These are phyloP conservation scores for Colletotrichum graminicola DNA, from an alignment of 2,329 filamentous ascomycete genomes.

Conservation along the genomic window DNA sequence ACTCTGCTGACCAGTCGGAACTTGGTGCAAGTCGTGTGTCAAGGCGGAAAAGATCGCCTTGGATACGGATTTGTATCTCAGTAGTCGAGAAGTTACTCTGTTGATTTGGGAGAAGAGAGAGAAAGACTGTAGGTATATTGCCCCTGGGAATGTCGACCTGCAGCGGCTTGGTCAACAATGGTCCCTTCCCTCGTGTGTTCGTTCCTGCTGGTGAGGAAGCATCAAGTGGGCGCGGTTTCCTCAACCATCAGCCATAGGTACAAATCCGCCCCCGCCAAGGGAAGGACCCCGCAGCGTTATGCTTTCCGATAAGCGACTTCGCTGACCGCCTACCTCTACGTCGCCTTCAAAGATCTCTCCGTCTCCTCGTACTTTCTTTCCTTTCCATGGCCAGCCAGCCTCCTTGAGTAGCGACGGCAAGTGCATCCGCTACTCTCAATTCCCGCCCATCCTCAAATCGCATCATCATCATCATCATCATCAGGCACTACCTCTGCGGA, in stretches of 20 bases:
- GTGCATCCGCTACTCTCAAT: neutral
- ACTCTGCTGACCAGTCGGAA: neutral
- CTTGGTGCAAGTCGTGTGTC: neutral
- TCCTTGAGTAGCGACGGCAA: neutral
- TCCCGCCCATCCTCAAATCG: too few species aligned
- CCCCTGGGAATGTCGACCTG: neutral
- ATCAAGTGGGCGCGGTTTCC: neutral
- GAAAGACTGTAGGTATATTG: neutral
- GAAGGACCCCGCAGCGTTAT: neutral
- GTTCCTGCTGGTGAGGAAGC: neutral
- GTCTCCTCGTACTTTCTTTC: neutral
- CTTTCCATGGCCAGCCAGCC: neutral
- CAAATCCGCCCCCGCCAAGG: neutral
- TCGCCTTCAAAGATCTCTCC: neutral
- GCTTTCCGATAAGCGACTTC: neutral
- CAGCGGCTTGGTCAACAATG: neutral
- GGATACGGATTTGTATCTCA: too few species aligned
- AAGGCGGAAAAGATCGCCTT: neutral
- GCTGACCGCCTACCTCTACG: too few species aligned
- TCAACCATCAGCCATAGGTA: too few species aligned
- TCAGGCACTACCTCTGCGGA: neutral
- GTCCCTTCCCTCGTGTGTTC: neutral
- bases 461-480: neutral
- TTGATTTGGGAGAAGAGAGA: neutral
- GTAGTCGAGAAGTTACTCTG: too few species aligned